phyloP scores from a whole-genome alignment of 768 basidiomycete species.

The Dacryopinax primogenitus region DNA sequence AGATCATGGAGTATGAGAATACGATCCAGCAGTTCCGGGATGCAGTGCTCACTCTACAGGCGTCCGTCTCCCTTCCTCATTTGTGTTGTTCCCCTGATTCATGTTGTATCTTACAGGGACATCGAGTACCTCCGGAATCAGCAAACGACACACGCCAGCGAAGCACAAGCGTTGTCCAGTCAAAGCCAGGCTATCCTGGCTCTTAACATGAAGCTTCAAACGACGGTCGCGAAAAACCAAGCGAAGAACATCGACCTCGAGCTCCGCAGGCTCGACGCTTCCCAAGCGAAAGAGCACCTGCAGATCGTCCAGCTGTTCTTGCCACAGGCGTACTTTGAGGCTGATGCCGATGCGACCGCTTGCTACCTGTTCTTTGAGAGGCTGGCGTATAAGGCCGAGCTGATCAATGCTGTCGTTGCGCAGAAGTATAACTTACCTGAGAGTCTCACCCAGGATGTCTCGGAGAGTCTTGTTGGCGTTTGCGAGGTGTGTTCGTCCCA shows the following conservation, averaged over 20 bases:
- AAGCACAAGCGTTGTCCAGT: slow-evolving; percentile 68
- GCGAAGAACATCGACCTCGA: slow-evolving; percentile 82
- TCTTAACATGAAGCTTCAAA: slow-evolving; percentile 86
- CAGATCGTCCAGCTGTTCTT: slow-evolving; percentile 83
- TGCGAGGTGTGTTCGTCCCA: slow-evolving; percentile 54
- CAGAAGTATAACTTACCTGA: slow-evolving; percentile 76
- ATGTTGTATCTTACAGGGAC: slow-evolving; percentile 52
- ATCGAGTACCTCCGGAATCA: slow-evolving; percentile 71
- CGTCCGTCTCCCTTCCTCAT: slow-evolving; percentile 34
- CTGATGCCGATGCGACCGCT: slow-evolving; percentile 75
- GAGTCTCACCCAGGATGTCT: slow-evolving; percentile 64
- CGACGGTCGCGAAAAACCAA: slow-evolving; percentile 80
- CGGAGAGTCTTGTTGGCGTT: slow-evolving; percentile 80
- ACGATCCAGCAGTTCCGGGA: slow-evolving; percentile 92
- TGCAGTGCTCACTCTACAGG: slow-evolving; percentile 70
- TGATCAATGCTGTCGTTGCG: slow-evolving; percentile 71
- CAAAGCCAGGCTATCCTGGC: slow-evolving; percentile 92
- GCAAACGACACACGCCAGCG: slow-evolving; percentile 70
- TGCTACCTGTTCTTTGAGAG: slow-evolving; percentile 91
- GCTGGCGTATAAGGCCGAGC: slow-evolving; percentile 70
- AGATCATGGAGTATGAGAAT: slow-evolving; percentile 68
- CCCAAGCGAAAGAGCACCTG: slow-evolving; percentile 67
- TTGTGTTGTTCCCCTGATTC: slow-evolving; percentile 6
- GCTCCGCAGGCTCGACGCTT: slow-evolving; percentile 69
- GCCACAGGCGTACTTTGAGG: slow-evolving; percentile 78